A percentile compares a stretch with the other conserved stretches of the same genome.
Evolutionary conservation across 1,139 yeast genomes (phyloP).

Genomic region (Entelexis sorbosivorans): DNA sequence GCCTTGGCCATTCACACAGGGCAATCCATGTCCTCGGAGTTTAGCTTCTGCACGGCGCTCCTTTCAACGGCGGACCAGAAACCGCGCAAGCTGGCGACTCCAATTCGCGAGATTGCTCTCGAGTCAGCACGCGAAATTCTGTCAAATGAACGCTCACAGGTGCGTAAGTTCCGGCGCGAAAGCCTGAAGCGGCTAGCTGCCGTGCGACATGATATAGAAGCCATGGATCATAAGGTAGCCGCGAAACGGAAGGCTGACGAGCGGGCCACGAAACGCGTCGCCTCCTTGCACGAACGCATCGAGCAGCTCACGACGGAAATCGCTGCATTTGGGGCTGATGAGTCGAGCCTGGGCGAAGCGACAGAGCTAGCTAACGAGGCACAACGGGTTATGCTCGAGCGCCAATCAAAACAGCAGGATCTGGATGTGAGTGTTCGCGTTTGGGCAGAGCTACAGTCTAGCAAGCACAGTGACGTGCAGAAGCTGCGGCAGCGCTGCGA

Average conservation of each 20-base stretch:
- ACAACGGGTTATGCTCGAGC: conserved; percentile 7
- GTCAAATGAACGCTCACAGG: conserved; percentile 29
- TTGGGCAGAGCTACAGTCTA: conserved; percentile 14
- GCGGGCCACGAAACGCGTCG: conserved; percentile 18
- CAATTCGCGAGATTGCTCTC: conserved; percentile 31
- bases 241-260: conserved; percentile 16
- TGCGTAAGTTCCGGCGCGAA: conserved; percentile 30
- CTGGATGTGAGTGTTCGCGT: conserved; percentile 12
- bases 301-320: conserved; percentile 14
- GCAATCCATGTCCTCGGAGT: conserved; percentile 7
- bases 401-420: conserved; percentile 10
- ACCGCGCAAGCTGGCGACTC: conserved; percentile 22
- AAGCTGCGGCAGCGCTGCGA: conserved; percentile 14
- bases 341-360: background rate
- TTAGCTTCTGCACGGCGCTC: conserved; percentile 15
- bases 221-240: conserved; percentile 25
- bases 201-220: conserved; percentile 30
- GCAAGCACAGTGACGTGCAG: conserved; percentile 9
- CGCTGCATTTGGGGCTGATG: background rate
- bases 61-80: conserved; percentile 1
- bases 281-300: conserved; percentile 15
- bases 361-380: conserved; percentile 7
- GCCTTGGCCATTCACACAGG: conserved; percentile 24
- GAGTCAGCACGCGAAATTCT: conserved; percentile 30
- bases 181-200: conserved; percentile 29